phyloP scores from a whole-genome alignment of 768 basidiomycete species.

The Pisolithus sp. region DNA sequence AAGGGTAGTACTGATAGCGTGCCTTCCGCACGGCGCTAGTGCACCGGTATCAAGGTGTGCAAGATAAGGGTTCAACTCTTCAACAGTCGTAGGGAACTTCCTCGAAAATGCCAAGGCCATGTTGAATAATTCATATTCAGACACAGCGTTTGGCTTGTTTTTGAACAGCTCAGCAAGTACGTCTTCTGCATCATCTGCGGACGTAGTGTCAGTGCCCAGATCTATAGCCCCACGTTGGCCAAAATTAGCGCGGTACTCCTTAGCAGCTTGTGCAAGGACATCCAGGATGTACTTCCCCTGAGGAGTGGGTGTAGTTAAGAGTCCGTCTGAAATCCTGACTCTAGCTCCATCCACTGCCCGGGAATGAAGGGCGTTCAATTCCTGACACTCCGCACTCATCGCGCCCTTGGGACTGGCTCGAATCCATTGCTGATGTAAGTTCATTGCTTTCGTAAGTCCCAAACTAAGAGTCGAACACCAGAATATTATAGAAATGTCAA shows the following conservation, averaged over 20 bases:
- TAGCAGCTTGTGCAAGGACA: slow-evolving; percentile 40
- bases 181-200: slow-evolving; percentile 33
- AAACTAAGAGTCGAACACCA: slow-evolving; percentile 31
- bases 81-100: slow-evolving; percentile 37
- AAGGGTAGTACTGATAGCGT: slow-evolving; percentile 41
- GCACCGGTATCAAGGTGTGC: slow-evolving; percentile 53
- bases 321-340: slow-evolving; percentile 51
- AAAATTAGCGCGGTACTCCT: slow-evolving; percentile 41
- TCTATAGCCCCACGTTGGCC: slow-evolving; percentile 21
- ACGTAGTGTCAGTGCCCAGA: slow-evolving; percentile 18
- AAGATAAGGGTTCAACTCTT: slow-evolving; percentile 34
- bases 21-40: slow-evolving; percentile 46
- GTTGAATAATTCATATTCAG: slow-evolving; percentile 57
- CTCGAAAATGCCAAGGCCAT: slow-evolving; percentile 42
- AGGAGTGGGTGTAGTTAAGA: slow-evolving; percentile 42
- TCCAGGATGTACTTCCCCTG: slow-evolving; percentile 46
- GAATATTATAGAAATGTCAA: not conserved
- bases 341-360: slow-evolving; percentile 62
- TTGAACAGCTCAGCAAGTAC: slow-evolving; percentile 42
- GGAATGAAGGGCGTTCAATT: slow-evolving; percentile 65
- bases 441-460: slow-evolving; percentile 49
- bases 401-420: slow-evolving; percentile 49
- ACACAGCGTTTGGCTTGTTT: slow-evolving; percentile 45
- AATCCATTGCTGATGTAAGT: slow-evolving; percentile 57
- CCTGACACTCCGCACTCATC: slow-evolving; percentile 58